These are phyloP conservation scores for Fraxinus cuspidata DNA, from an alignment of 257 asterid genomes.

Conservation along the genomic window DNA sequence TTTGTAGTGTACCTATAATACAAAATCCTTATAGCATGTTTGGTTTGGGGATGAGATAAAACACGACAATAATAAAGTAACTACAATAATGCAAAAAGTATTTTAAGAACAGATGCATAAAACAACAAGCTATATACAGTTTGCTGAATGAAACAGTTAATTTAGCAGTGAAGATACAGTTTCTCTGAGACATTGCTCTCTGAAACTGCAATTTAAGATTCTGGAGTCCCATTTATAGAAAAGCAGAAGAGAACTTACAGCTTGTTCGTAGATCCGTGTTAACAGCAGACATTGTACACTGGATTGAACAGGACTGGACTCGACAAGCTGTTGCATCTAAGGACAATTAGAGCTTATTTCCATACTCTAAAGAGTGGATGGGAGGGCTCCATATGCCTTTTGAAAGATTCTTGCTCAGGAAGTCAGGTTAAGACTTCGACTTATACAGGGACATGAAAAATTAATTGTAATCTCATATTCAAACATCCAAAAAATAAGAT, in stretches of 20 bases:
- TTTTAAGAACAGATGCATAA: background rate
- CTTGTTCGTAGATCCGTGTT: background rate
- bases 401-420: too few relatives aligned
- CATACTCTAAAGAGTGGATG: too few relatives aligned
- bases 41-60: too few relatives aligned
- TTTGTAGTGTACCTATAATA: background rate
- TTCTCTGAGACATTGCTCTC: background rate
- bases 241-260: background rate
- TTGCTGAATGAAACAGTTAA: too few relatives aligned
- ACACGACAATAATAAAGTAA: background rate
- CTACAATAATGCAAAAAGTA: background rate
- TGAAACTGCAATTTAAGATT: background rate
- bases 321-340: background rate
- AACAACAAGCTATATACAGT: too few relatives aligned
- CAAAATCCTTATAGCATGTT: too few relatives aligned
- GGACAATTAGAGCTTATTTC: too few relatives aligned
- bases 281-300: background rate
- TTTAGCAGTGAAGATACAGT: too few relatives aligned
- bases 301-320: background rate
- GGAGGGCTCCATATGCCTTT: too few relatives aligned
- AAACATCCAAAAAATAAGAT: background rate
- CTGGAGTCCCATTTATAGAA: background rate
- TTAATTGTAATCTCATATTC: background rate
- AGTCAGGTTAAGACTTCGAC: too few relatives aligned
- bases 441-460: background rate